Evolutionary conservation across 495 filamentous ascomycete species (phyloP), one percentile per base, ranked within the genome.

Genomic region (Cudoniella acicularis): DNA sequence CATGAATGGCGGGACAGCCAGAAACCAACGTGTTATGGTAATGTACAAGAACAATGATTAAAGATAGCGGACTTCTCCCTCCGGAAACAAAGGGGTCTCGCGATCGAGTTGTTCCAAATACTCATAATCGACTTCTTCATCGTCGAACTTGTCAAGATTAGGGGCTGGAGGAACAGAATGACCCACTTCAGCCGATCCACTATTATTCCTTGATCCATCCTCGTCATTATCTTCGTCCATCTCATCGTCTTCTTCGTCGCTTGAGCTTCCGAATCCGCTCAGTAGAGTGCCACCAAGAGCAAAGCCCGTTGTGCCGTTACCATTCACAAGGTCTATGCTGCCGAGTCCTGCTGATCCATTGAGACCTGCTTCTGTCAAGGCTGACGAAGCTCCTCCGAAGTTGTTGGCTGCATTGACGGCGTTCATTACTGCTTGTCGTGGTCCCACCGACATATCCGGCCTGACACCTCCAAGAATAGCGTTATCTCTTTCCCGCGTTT

Each of bases 381-480:
- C 88, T 36, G 79, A 85, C 2, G 90, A 90, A 49, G 72, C 78
- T 52, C 74, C 74, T 22, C 77, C 79, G 59, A 87, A 86, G 36
- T 82, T 80, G 61, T 83, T 81, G 23, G 77, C 78, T 46, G 79
- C 79, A 64, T 79, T 81, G 45, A 83, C 80, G 26, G 81, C 80
- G 64, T 83, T 86, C 56, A 88, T 71, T 48, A 82, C 82, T 36
- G 83, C 80, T 64, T 89, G 85, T 52, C 89, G 80, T 60, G 85
- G 71, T n/a, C 76, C 74, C 54, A 72, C 72, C 8, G 74, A 64
- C 75, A 79, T 59, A 59, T 77, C 94, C 1, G 94, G 94, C 42
- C 93, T 85, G 3, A 98, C 91, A 10, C 94, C 94, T 42, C 94
- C 94, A n/a, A 99, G 86, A 49, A 99, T 95, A 9, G 94, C 94